A percentile compares a stretch with the other conserved stretches of the same genome.
Conservation (phyloP, 2,329 filamentous ascomycete species). For the Pseudogymnoascus sp. region DNA sequence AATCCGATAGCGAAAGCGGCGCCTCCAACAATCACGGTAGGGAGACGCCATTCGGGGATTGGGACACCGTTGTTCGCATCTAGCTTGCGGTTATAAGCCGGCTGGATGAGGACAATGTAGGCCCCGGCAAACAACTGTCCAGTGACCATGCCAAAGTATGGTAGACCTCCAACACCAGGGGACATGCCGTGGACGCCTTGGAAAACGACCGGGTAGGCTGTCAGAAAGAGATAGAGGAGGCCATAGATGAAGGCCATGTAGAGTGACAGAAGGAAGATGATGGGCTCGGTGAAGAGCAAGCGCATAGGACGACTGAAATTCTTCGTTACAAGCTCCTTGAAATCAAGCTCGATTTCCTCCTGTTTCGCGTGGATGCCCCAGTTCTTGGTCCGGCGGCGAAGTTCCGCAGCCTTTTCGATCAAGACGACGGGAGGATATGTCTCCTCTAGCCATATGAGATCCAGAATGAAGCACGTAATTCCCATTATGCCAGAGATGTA, state of each 20-base stretch:
- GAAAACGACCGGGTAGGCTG: slow-evolving; percentile 77
- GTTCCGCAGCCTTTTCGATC: slow-evolving; percentile 49
- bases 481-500: slow-evolving; percentile 57
- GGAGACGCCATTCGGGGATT: slow-evolving; percentile 59
- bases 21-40: slow-evolving; percentile 51
- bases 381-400: slow-evolving; percentile 56
- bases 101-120: slow-evolving; percentile 54
- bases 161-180: slow-evolving; percentile 62
- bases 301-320: slow-evolving; percentile 32
- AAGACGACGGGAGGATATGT: slow-evolving; percentile 63
- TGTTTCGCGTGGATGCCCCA: slow-evolving; percentile 66
- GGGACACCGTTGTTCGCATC: slow-evolving; percentile 57
- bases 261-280: slow-evolving; percentile 57
- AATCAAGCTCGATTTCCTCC: slow-evolving; percentile 61
- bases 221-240: slow-evolving; percentile 77
- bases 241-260: slow-evolving; percentile 72
- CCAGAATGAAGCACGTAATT: slow-evolving; percentile 48
- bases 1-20: slow-evolving; percentile 54
- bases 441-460: slow-evolving; percentile 57
- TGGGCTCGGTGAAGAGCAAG: slow-evolving; percentile 56
- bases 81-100: slow-evolving; percentile 60
- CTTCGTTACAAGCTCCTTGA: slow-evolving; percentile 54
- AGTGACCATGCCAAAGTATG: slow-evolving; percentile 76
- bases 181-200: slow-evolving; percentile 61
- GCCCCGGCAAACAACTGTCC: slow-evolving; percentile 62